These are phyloP conservation scores for Lepiota venenata DNA, from an alignment of 768 basidiomycete genomes.

Conservation along the genomic window DNA sequence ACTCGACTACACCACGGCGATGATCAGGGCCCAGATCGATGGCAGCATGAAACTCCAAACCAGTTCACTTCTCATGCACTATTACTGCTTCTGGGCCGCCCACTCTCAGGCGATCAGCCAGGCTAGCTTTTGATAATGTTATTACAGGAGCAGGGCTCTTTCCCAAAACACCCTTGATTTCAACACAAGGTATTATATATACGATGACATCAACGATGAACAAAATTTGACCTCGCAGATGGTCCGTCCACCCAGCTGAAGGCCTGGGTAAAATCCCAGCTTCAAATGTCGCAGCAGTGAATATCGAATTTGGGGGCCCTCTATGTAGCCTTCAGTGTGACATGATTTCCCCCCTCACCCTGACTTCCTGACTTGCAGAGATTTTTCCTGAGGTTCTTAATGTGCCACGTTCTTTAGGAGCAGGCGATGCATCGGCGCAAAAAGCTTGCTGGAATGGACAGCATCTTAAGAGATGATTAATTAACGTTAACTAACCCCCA, in stretches of 20 bases:
- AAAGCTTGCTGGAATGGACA: conserved; percentile 7
- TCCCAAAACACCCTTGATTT: neutral
- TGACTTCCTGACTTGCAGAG: neutral
- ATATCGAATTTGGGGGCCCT: neutral
- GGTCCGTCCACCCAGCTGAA: neutral
- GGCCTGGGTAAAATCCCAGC: neutral
- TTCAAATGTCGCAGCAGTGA: neutral
- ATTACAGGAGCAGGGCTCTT: neutral
- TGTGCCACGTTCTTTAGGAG: neutral
- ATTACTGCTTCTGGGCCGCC: conserved; percentile 3
- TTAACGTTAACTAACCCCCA: conserved; percentile 10
- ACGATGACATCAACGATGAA: neutral
- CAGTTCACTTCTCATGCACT: conserved; percentile 9
- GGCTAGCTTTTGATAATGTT: neutral
- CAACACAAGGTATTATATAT: neutral
- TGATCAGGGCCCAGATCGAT: conserved; percentile 12
- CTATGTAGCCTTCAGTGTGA: neutral
- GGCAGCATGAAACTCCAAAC: conserved; percentile 4
- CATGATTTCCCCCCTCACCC: neutral
- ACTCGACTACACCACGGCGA: neutral
- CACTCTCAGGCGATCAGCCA: conserved; percentile 5
- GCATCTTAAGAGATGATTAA: conserved; percentile 6
- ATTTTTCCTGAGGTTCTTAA: neutral
- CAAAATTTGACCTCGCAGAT: too few species aligned
- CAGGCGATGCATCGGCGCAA: conserved; percentile 6